Evolutionary conservation across 371 early-diverging fungal genomes (phyloP), one percentile per base, ranked within the genome.

Genomic region (Mortierella sp.): DNA sequence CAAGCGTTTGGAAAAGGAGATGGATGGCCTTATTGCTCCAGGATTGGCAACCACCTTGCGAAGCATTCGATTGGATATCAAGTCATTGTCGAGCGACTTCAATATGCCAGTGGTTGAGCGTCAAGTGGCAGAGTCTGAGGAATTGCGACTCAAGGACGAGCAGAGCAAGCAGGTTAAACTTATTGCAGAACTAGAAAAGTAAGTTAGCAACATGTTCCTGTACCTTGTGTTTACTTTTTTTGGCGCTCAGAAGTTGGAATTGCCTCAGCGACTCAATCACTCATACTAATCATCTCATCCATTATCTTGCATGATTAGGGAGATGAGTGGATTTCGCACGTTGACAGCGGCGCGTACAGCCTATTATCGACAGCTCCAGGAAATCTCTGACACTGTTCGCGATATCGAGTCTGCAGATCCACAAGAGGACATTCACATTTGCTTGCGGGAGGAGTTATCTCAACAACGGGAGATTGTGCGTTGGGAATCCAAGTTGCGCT

Each of bases 301-400:
- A 16, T 8, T 13, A 44, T 16, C 14, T 4, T 16, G n/a, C 14
- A 43, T 22, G 41, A 19, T 4, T 34, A 79, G 79, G 14, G 80
- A 80, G 39, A 65, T 76, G 2, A 1, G 45, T 5, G 22, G 68
- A 14, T 80, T 80, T 31, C 80, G 80, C 19, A 22, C 68, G 1
- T 47, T 80, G 47, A 80, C 80, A 6, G 76, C 72, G 66, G 67
- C 86, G 14, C 90, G 93, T 9, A 88, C 91, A 22, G 88, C 86
- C 19, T 93, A 92, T 73, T 93, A 87, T 68, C 80, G 86, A 10
- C 85, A 86, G 14, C 86, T 93, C 2, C 92, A 94, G 75, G 68
- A 70, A 1, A 83, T 93, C 24, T 92, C 92, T 0, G 91, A 92
- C 55, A 86, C 85, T 5, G 80, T 80, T 29, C 71, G 69, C 0